phyloP scores from a whole-genome alignment of 169 alveolate species.

The Eimeria acervulina region DNA sequence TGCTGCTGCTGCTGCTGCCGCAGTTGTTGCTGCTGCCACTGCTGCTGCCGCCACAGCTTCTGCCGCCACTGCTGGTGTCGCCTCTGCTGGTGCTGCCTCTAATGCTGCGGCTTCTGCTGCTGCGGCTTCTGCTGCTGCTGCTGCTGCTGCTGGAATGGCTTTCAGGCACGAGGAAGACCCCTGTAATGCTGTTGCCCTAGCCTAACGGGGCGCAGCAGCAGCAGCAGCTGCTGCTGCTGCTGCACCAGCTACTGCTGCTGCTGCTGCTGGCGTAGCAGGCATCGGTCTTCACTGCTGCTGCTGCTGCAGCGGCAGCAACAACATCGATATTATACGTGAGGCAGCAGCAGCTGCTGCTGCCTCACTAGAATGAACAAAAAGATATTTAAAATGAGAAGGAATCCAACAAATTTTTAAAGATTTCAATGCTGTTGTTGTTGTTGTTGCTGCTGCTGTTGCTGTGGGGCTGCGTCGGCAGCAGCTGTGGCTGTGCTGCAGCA shows the following conservation, averaged over 20 bases:
- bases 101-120: no score
- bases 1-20: no score
- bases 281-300: not conserved
- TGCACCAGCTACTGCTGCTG: constrained; percentile 12
- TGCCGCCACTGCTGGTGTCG: no score
- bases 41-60: no score
- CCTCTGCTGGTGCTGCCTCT: no score
- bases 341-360: constrained; percentile 14
- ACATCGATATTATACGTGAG: not conserved
- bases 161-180: not conserved
- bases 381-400: no score
- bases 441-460: not conserved
- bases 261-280: constrained; percentile 1
- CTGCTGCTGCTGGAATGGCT: not conserved
- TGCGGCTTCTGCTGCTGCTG: not conserved
- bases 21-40: no score
- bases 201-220: not conserved
- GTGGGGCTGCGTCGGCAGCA: not conserved
- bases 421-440: not conserved
- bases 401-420: no score
- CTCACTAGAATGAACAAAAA: not conserved
- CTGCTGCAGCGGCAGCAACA: constrained; percentile 33
- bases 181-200: not conserved
- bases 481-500: not conserved
- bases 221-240: constrained; percentile 35